Evolutionary conservation across 495 filamentous ascomycete species (phyloP), one percentile per base, ranked within the genome.

Genomic region (Penicillium silybi): DNA sequence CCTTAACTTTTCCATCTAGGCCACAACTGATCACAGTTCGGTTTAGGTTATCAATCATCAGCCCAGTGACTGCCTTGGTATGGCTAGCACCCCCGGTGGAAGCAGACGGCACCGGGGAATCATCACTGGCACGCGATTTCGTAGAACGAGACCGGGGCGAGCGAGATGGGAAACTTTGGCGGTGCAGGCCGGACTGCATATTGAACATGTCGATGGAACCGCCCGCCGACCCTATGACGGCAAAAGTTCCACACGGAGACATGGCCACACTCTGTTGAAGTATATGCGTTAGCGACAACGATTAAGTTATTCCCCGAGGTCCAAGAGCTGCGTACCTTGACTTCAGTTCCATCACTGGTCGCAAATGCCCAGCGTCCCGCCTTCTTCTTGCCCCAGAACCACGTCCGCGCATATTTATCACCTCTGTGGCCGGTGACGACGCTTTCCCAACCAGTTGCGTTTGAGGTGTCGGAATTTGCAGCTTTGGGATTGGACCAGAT

Each of bases 331-430:
- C 70, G 55, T 67, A 78, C 72, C 56, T 75, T 91, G 27, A 96
- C 93, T 59, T 90, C 80, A 2, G 81, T 84, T 17, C 84, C 83
- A 73, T 99, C 93, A 25, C 82, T 81, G 2, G 91, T 96, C 54
- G 88, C 85, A 56, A 97, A 91, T 2, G 85, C 85, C 93, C 93
- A 99, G 47, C 93, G 81, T 17, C 93, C 93, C 37, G 92, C 90
- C 56, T 86, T 83, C 62, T 92, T 96, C 54, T 89, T 84, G 15
- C 92, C 92, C 89, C 95, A 96, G 72, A 97, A 97, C 93, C 93
- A 99, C 19, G 92, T 96, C 37, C 93, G 79, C 34, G 89, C 93
- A 59, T 78, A 87, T 42, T 85, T 83, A 57, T 97, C 92, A 16
- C 86, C 82, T 55, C 83, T 81, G 67, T 99, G 93, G n/a, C 89